Base-by-base conservation (phyloP, 805 yeast species). In the Candida railenensis region DNA sequence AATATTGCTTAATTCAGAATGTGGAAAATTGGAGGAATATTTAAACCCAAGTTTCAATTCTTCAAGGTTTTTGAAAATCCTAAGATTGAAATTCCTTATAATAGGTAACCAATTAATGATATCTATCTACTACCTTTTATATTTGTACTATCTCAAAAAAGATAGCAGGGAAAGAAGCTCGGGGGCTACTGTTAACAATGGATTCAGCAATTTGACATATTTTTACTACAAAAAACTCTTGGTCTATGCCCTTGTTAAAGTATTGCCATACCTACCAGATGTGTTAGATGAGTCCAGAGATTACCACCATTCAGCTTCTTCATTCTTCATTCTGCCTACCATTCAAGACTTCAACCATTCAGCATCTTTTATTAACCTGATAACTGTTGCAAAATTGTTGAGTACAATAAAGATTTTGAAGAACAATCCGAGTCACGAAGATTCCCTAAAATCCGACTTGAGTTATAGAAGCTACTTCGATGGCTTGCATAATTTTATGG, bases 11-110 rank as follows among this genome's bases (percentile, higher is more conserved):
- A 25, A 22, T 16, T n/a, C 19, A 11, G 40, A 34, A 11, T 42
- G 32, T 12, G 45, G 45, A 3, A 22, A 33, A 7, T 42, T 34
- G 5, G 39, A 34, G n/a, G 45, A 34, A 16, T 42, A 42, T 15
- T 12, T 34, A 3, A 34, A 42, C 18, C 33, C 9, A 22, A n/a
- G 20, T 16, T 36, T 34, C 21, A 14, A 22, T 18, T 15, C 32
- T 12, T 22, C 30, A 7, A 16, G 21, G 22, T 34, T 42, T 22
- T 16, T 30, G 20, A 42, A 42, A 19, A 36, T 28, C n/a, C 5
- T 42, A 5, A 33, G 34, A 8, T 34, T 42, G 20, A 20, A 12
- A 8, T 19, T 3, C 4, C 22, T 18, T 15, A 16, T 42, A 12
- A n/a, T 30, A 9, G 28, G 38, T n/a, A 15, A 22, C 15, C 22